Base-by-base conservation (phyloP, 805 yeast genomes). In the Debaryomyces hansenii region DNA sequence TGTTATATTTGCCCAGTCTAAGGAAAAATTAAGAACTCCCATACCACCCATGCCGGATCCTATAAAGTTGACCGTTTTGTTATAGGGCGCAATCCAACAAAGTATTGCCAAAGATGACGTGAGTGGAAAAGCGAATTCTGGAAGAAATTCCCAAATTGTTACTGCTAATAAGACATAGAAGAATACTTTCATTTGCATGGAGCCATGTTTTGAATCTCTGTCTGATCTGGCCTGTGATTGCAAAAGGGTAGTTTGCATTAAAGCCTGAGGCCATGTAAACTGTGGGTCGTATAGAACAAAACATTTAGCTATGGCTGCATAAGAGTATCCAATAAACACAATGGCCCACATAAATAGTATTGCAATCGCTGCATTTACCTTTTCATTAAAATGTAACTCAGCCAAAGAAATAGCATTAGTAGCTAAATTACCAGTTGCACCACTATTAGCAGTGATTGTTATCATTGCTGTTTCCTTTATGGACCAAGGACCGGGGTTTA, bases 401-500 rank as follows among this genome's bases (percentile, higher is more conserved):
- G 79, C 79, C 31, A 78, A 55, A 0, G 82, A 72, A 27, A 78
- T 54, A 0, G 78, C 75, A 20, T 66, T 66, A 1, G 80, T 77
- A 12, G 78, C 83, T 53, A 71, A 64, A 48, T 75, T 77, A 1
- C 81, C 81, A 0, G 82, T 72, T 48, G 85, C 75, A 15, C 81
- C 75, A 31, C 77, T 69, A 21, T 76, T 77, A 2, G 82, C 82
- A 1, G 82, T 72, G 27, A 77, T 64, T 7, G 81, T 74, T 32
- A 80, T 69, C 65, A 83, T 46, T 29, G 79, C 75, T 7, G 82
- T 70, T 53, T 79, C 83, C 47, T 78, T 78, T 37, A 79, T 70
- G 4, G 79, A 62, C 82, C 82, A 79, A 0, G 83, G 82, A 2
- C 81, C 78, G 0, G 84, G 83, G 47, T 79, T 78, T 42, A 75